Percentiles rank a stretch among this genome's conserved stretches.
Conservation (phyloP, 352 stramenopile genomes). For the Pythium plurisporium region DNA sequence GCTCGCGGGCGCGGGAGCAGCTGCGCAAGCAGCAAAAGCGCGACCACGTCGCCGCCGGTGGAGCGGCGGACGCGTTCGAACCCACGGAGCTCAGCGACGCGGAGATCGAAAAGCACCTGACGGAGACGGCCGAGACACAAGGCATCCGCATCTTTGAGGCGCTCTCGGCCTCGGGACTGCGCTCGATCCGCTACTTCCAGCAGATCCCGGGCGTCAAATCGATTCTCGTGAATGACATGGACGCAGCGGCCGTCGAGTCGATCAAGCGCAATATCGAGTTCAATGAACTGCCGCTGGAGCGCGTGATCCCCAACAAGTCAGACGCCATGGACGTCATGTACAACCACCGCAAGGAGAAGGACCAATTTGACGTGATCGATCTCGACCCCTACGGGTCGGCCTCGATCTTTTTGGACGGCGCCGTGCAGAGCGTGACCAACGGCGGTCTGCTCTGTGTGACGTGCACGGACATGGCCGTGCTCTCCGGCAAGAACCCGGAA, state of each 20-base stretch:
- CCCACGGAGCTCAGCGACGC: conserved; percentile 55
- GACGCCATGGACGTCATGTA: conserved; percentile 88
- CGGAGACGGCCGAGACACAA: conserved; percentile 53
- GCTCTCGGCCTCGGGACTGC: conserved; percentile 96
- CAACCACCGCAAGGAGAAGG: conserved; percentile 74
- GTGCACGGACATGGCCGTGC: conserved; percentile 98
- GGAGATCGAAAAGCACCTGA: conserved; percentile 69
- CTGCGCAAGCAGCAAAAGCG: conserved; percentile 69
- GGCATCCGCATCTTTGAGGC: conserved; percentile 98
- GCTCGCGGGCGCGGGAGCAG: conserved; percentile 77
- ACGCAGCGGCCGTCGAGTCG: conserved; percentile 92
- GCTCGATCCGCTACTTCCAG: conserved; percentile 99
- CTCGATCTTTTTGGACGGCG: conserved; percentile 97
- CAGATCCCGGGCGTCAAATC: conserved; percentile 97
- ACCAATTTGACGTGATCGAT: conserved; percentile 99
- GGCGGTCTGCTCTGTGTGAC: conserved; percentile 99
- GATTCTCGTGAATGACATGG: conserved; percentile 99
- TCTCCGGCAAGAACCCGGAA: conserved; percentile 85
- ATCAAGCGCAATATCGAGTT: conserved; percentile 95
- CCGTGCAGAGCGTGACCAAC: conserved; percentile 93
- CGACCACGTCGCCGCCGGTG: conserved; percentile 39
- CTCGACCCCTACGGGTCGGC: conserved; percentile 99
- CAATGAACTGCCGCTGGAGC: conserved; percentile 78
- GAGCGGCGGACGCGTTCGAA: conserved; percentile 31
- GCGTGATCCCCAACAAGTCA: conserved; percentile 81